Conservation (phyloP, 805 yeast species). For the Zygosaccharomyces rouxii region DNA sequence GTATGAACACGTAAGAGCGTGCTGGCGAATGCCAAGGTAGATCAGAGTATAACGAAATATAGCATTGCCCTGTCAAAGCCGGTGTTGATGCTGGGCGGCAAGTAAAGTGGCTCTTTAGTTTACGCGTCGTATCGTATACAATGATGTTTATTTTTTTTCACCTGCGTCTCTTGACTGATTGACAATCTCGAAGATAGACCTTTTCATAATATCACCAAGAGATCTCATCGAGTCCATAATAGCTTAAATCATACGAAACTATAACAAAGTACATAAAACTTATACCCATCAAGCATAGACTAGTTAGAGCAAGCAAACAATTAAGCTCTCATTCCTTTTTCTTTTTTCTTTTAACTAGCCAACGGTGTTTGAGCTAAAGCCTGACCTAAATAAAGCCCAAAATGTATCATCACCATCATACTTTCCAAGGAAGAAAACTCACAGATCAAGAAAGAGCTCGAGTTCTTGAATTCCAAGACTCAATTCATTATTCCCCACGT, state of each 20-base stretch:
- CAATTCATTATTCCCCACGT: conserved; percentile 87
- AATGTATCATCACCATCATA: conserved; percentile 34
- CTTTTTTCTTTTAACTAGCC: too few relatives aligned
- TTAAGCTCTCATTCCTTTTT: too few relatives aligned
- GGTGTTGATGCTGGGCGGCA: not conserved
- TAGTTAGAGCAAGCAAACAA: too few relatives aligned
- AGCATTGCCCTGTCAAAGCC: too few relatives aligned
- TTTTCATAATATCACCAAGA: not conserved
- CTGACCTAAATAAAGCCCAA: not conserved
- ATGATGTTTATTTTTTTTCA: not conserved
- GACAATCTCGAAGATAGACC: not conserved
- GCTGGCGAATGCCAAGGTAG: too few relatives aligned
- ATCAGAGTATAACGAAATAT: too few relatives aligned
- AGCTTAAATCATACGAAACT: not conserved
- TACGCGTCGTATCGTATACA: not conserved
- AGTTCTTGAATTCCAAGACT: conserved; percentile 85
- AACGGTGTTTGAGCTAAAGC: not conserved
- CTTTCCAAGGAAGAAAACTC: conserved; percentile 55
- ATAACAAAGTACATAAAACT: not conserved
- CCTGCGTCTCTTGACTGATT: not conserved
- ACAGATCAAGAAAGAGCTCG: conserved; percentile 81
- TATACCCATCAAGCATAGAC: not conserved
- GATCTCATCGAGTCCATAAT: not conserved
- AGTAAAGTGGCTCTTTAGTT: not conserved
- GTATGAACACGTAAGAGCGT: not conserved